A percentile compares a stretch with the other conserved stretches of the same genome.
Evolutionary conservation across 2,329 filamentous ascomycete species (phyloP).

Genomic region (Aspergillus cejpii): DNA sequence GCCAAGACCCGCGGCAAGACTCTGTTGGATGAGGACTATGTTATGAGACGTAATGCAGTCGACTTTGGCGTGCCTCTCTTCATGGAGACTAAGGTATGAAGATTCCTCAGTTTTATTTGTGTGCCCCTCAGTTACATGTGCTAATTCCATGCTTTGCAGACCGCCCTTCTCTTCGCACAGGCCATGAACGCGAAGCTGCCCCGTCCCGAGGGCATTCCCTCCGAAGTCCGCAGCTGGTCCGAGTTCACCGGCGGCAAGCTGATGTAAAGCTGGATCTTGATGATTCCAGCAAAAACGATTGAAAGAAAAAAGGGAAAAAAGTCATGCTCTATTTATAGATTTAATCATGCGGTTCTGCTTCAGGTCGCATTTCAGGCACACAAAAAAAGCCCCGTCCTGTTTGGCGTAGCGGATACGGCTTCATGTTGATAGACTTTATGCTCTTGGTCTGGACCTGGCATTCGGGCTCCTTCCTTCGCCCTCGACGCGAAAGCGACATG

Average conservation of each 20-base stretch:
- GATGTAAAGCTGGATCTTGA: slow-evolving; percentile 31
- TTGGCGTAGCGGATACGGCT: slow-evolving; percentile 25
- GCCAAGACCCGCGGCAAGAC: slow-evolving; percentile 77
- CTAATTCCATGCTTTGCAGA: slow-evolving; percentile 50
- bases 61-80: slow-evolving; percentile 97
- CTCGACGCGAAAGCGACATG: slow-evolving; percentile 9
- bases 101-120: neutral
- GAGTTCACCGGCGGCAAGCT: slow-evolving; percentile 75
- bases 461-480: slow-evolving; percentile 9
- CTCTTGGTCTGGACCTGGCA: slow-evolving; percentile 18
- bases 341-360: slow-evolving; percentile 16
- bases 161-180: slow-evolving; percentile 87
- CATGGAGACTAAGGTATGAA: slow-evolving; percentile 90
- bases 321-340: slow-evolving; percentile 16
- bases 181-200: slow-evolving; percentile 98
- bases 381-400: slow-evolving; percentile 16
- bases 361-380: slow-evolving; percentile 12
- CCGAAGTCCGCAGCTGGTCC: slow-evolving; percentile 89
- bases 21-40: slow-evolving; percentile 86
- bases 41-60: slow-evolving; percentile 96
- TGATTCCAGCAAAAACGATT: slow-evolving; percentile 13
- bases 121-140: neutral
- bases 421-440: slow-evolving; percentile 28
- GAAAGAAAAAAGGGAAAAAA: slow-evolving; percentile 11
- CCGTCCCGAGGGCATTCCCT: slow-evolving; percentile 75